These are phyloP conservation scores for Cydonia oblonga DNA, from an alignment of 331 rosid species.

Conservation along the genomic window DNA sequence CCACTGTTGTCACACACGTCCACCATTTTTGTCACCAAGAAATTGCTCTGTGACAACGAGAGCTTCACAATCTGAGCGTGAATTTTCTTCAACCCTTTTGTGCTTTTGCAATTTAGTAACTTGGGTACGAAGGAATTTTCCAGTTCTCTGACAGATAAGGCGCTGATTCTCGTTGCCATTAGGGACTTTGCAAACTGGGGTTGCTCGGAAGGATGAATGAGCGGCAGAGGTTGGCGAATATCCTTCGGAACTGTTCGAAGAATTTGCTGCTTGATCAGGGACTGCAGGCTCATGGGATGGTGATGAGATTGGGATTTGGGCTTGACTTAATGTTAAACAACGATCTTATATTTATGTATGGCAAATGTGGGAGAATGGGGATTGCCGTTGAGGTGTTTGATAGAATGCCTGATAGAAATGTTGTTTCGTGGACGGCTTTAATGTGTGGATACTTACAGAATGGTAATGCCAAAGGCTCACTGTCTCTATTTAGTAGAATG, in stretches of 20 bases:
- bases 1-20: slow-evolving; percentile 39
- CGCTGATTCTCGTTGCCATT: slow-evolving; percentile 16
- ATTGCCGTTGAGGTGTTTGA: slow-evolving; percentile 33
- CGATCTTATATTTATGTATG: slow-evolving; percentile 43
- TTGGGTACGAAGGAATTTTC: slow-evolving; percentile 45
- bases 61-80: slow-evolving; percentile 42
- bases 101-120: slow-evolving; percentile 29
- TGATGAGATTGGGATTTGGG: slow-evolving; percentile 29
- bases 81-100: slow-evolving; percentile 33
- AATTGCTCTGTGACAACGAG: slow-evolving; percentile 60
- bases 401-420: slow-evolving; percentile 52
- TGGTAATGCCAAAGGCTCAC: slow-evolving; percentile 28
- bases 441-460: slow-evolving; percentile 44
- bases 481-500: slow-evolving; percentile 34
- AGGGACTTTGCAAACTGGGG: neutral
- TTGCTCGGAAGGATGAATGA: slow-evolving; percentile 19
- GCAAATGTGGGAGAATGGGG: slow-evolving; percentile 35
- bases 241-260: slow-evolving; percentile 36
- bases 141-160: slow-evolving; percentile 25
- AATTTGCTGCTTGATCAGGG: slow-evolving; percentile 30
- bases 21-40: slow-evolving; percentile 59
- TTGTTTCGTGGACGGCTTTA: slow-evolving; percentile 57
- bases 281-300: slow-evolving; percentile 31
- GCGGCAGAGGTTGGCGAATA: slow-evolving; percentile 20
- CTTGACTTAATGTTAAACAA: slow-evolving; percentile 27